These are phyloP conservation scores for Fusarium clavum DNA, from an alignment of 2,329 filamentous ascomycete genomes.

Conservation along the genomic window DNA sequence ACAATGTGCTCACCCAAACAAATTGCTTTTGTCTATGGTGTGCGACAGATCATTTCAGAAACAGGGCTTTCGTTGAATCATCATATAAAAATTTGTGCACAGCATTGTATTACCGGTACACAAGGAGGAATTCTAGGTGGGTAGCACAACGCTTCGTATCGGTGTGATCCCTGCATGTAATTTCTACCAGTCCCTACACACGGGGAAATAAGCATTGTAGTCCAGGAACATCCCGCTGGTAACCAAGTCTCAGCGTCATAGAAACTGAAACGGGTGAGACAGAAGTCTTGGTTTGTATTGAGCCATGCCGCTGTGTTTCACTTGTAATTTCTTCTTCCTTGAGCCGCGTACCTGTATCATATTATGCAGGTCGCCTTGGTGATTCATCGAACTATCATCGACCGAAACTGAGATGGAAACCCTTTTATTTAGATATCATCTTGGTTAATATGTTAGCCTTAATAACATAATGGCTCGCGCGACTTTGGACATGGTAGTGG, in stretches of 20 bases:
- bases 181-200: constrained; percentile 7
- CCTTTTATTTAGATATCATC: background rate
- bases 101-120: background rate
- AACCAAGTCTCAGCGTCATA: constrained; percentile 24
- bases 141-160: constrained; percentile 11
- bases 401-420: background rate
- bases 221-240: constrained; percentile 5
- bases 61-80: constrained; percentile 12
- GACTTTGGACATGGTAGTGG: background rate
- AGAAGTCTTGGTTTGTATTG: constrained; percentile 3
- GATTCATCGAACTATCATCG: background rate
- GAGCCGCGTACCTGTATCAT: constrained; percentile 11
- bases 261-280: constrained; percentile 12
- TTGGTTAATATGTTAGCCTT: no score
- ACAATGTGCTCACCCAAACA: background rate
- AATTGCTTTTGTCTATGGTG: constrained; percentile 8
- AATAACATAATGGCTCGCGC: background rate
- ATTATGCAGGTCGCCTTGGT: background rate
- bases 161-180: background rate
- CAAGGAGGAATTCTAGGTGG: background rate
- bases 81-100: background rate
- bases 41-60: constrained; percentile 14
- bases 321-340: constrained; percentile 1
- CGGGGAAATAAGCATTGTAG: constrained; percentile 11
- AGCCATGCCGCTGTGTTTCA: constrained; percentile 14